Evolutionary conservation across 306 rosid species (phyloP), one percentile per base, ranked within the genome.

Genomic region (Acacia acuminata): DNA sequence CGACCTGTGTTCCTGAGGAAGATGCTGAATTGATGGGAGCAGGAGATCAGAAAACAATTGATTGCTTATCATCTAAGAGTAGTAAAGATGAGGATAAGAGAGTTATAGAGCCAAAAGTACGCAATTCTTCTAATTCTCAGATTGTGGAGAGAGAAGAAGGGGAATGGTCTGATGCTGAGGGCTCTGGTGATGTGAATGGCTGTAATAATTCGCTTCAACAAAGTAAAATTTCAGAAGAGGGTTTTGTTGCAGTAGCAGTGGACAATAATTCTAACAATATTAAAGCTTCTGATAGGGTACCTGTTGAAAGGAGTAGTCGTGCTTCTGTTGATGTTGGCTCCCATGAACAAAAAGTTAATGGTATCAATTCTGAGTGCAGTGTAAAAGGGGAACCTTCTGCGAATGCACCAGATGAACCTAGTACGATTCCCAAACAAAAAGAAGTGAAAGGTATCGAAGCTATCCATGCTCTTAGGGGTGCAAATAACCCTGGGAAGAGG

Each of bases 81-180:
- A 85, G 58, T 78, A 85, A 79, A 81, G 83, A 85, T 42, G 90
- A 85, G 74, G 90, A 81, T 64, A 66, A 71, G 71, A 91, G 82
- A 84, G 87, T 85, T 47, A 86, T 66, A 66, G 80, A 84, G 73
- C 72, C 89, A 47, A 78, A 67, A 30, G 84, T 81, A 79, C 79
- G 77, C 30, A 81, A 80, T 75, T 79, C 81, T 9, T 75, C 84
- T 65, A 84, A 88, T 55, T 88, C 83, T 65, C 87, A 85, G 75
- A 75, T 90, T 74, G 63, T 78, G 17, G 99, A 96, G 73, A 92
- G 96, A 91, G 99, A 96, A 87, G 99, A 96, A 88, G 99, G 99
- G 84, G 99, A 96, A 83, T 96, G 98, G 98, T 94, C 97, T 66
- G 98, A 94, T 74, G 96, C 92, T 19, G 98, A 96, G 86, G 96